Conservation (phyloP, 192 early-diverging fungal species). For the Linnemannia hyalina region DNA sequence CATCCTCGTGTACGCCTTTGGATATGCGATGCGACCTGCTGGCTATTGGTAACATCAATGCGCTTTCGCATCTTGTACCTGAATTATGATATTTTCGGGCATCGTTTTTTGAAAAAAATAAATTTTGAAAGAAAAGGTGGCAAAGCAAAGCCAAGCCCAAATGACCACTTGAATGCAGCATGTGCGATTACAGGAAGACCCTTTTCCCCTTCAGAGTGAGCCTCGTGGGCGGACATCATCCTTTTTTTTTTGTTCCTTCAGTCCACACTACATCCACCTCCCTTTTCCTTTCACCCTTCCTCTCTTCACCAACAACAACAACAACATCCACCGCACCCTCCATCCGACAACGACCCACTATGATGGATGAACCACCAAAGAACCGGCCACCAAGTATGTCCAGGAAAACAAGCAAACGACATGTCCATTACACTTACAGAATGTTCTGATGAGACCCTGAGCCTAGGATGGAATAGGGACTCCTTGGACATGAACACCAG, state of each 20-base stretch:
- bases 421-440: not conserved
- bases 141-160: not conserved
- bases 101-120: no score
- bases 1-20: no score
- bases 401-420: no score
- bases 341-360: not conserved
- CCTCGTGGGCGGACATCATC: slow-evolving; percentile 21
- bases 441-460: not conserved
- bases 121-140: not conserved
- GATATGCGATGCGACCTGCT: no score
- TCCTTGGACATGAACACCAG: not conserved
- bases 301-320: not conserved
- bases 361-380: slow-evolving; percentile 54
- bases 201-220: not conserved
- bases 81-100: no score
- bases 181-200: not conserved
- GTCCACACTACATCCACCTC: not conserved
- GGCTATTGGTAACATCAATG: no score
- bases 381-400: slow-evolving; percentile 50
- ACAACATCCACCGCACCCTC: no score
- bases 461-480: not conserved
- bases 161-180: not conserved
- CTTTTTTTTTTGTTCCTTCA: slow-evolving; percentile 7
- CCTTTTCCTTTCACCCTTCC: not conserved
- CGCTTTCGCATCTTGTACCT: no score